Conservation (phyloP, 768 basidiomycete genomes). For the Pleurotus ostreatus region DNA sequence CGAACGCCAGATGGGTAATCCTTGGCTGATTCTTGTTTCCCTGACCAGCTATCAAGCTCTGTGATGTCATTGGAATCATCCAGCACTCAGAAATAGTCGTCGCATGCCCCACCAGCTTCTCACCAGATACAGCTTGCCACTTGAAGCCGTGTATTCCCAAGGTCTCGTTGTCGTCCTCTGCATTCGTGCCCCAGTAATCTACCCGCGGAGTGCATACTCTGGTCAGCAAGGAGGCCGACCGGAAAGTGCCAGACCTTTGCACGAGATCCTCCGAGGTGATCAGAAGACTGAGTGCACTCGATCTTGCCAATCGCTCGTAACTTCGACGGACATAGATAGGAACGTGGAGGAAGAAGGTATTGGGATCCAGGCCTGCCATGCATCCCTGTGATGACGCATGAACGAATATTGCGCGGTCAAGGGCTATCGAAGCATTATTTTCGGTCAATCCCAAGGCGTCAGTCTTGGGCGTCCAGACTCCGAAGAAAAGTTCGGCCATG, state of each 20-base stretch:
- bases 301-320: constrained; percentile 68
- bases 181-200: constrained; percentile 54
- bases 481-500: constrained; percentile 76
- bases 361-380: constrained; percentile 71
- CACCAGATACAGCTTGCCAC: constrained; percentile 7
- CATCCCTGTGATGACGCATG: constrained; percentile 55
- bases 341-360: constrained; percentile 74
- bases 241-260: constrained; percentile 67
- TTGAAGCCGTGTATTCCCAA: constrained; percentile 42
- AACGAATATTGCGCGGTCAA: constrained; percentile 72
- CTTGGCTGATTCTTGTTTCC: neutral
- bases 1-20: neutral
- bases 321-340: constrained; percentile 67
- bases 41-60: neutral
- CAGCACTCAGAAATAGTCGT: neutral
- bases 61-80: constrained; percentile 4
- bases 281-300: constrained; percentile 32
- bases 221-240: constrained; percentile 63
- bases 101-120: neutral
- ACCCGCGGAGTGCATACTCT: constrained; percentile 75
- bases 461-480: constrained; percentile 70
- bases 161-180: constrained; percentile 75
- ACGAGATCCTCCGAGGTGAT: constrained; percentile 15
- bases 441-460: constrained; percentile 35
- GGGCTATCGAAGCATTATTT: constrained; percentile 30